Conservation (phyloP, 2,329 filamentous ascomycete species). For the Pleomassaria siparia region DNA sequence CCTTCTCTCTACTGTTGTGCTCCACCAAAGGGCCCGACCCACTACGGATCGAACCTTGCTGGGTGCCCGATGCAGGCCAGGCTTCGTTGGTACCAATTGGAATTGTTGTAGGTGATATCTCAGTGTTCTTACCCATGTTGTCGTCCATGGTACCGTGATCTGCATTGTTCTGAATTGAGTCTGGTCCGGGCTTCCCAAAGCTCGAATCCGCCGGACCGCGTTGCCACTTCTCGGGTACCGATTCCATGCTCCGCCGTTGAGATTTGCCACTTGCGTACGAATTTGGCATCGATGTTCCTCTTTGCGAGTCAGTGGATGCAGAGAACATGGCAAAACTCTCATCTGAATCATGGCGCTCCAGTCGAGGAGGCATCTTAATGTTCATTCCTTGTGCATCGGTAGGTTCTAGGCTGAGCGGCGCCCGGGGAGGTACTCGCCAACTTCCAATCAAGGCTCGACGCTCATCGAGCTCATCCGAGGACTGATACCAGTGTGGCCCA, state of each 20-base stretch:
- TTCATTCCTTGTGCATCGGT: conserved; percentile 41
- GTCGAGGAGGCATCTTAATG: conserved; percentile 34
- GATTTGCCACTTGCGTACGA: conserved; percentile 49
- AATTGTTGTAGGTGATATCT: conserved; percentile 32
- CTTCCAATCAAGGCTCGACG: conserved; percentile 44
- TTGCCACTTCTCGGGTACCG: conserved; percentile 32
- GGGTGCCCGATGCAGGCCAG: conserved; percentile 3
- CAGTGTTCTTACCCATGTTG: conserved; percentile 21
- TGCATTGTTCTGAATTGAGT: not conserved
- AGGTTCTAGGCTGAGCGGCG: conserved; percentile 52
- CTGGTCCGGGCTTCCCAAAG: conserved; percentile 28
- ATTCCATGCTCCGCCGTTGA: conserved; percentile 24
- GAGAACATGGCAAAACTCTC: conserved; percentile 67
- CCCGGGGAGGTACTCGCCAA: conserved; percentile 54
- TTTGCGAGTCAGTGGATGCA: conserved; percentile 60
- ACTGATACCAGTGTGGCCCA: conserved; percentile 37
- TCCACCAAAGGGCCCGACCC: conserved; percentile 17
- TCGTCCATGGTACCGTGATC: conserved; percentile 7
- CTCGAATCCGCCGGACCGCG: conserved; percentile 29
- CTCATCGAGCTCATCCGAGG: conserved; percentile 39
- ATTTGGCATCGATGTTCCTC: conserved; percentile 53
- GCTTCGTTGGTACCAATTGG: conserved; percentile 17
- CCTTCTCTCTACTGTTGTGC: conserved; percentile 32
- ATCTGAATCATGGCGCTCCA: conserved; percentile 58
- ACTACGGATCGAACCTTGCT: conserved; percentile 17